A percentile compares a stretch with the other conserved stretches of the same genome.
These are phyloP conservation scores for Ceratocystis smalleyi DNA, from an alignment of 2,329 filamentous ascomycete genomes.

Conservation along the genomic window DNA sequence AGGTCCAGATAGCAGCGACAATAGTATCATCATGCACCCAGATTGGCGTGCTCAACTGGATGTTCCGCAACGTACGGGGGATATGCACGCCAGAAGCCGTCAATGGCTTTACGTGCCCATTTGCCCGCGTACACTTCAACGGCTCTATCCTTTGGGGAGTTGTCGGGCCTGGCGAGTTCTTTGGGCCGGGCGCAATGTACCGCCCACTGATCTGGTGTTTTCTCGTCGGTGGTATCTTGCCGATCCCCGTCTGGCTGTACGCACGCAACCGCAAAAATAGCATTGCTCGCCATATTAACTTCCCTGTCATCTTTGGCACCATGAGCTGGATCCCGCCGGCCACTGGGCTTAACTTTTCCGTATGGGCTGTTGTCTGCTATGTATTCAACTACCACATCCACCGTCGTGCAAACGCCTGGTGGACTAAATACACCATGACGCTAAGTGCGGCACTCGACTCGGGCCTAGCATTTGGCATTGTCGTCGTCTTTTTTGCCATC, in stretches of 20 bases:
- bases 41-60: conserved; percentile 78
- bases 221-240: conserved; percentile 57
- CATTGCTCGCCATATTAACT: conserved; percentile 59
- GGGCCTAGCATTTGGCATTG: conserved; percentile 64
- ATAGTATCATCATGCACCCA: conserved; percentile 65
- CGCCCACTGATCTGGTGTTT: conserved; percentile 68
- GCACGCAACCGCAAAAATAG: conserved; percentile 42
- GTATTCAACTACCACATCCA: conserved; percentile 67
- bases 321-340: conserved; percentile 79
- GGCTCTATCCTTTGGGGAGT: conserved; percentile 82
- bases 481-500: conserved; percentile 73
- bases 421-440: conserved; percentile 86
- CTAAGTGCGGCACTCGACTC: conserved; percentile 70
- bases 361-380: conserved; percentile 75
- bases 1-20: conserved; percentile 63
- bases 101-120: conserved; percentile 76
- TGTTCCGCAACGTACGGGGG: conserved; percentile 60
- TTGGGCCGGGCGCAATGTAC: conserved; percentile 61
- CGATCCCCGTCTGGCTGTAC: conserved; percentile 59
- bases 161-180: conserved; percentile 69
- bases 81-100: conserved; percentile 68
- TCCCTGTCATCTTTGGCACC: conserved; percentile 69
- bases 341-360: conserved; percentile 71
- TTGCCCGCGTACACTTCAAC: conserved; percentile 79
- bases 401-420: conserved; percentile 57